phyloP scores from a whole-genome alignment of 2,329 filamentous ascomycete species.

The Rhynchosporium agropyri region DNA sequence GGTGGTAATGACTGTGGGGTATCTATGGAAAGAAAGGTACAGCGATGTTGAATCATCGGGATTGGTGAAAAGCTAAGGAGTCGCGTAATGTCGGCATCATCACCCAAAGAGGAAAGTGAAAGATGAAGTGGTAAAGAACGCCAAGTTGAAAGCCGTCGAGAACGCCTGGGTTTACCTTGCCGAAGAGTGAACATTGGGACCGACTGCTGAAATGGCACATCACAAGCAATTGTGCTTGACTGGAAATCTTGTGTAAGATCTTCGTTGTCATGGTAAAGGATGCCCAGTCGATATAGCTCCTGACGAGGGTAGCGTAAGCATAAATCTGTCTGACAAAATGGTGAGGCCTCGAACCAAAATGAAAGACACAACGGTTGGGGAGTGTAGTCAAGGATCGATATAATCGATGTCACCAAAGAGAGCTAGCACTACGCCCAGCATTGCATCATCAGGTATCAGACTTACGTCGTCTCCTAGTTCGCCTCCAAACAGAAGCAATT shows the following conservation, averaged over 20 bases:
- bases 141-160: constrained; percentile 28
- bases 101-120: constrained; percentile 31
- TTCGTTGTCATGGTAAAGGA: constrained; percentile 33
- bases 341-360: constrained; percentile 16
- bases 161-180: constrained; percentile 28
- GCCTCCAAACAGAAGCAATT: constrained; percentile 39
- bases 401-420: constrained; percentile 43
- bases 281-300: constrained; percentile 33
- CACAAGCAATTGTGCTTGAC: constrained; percentile 24
- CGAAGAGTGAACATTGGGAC: constrained; percentile 31
- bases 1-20: constrained; percentile 37
- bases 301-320: constrained; percentile 39
- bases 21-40: constrained; percentile 17
- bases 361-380: constrained; percentile 25
- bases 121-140: constrained; percentile 28
- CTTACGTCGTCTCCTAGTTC: constrained; percentile 40
- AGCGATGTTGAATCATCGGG: constrained; percentile 36
- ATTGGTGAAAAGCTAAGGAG: constrained; percentile 20
- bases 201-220: constrained; percentile 28
- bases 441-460: constrained; percentile 37
- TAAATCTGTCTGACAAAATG: constrained; percentile 28
- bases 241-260: constrained; percentile 22
- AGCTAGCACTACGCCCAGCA: constrained; percentile 40
- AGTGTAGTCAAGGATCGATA: constrained; percentile 38
- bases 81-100: constrained; percentile 31